Evolutionary conservation across 2,329 filamentous ascomycete genomes (phyloP).

Genomic region (Plectosphaerella plurivora): DNA sequence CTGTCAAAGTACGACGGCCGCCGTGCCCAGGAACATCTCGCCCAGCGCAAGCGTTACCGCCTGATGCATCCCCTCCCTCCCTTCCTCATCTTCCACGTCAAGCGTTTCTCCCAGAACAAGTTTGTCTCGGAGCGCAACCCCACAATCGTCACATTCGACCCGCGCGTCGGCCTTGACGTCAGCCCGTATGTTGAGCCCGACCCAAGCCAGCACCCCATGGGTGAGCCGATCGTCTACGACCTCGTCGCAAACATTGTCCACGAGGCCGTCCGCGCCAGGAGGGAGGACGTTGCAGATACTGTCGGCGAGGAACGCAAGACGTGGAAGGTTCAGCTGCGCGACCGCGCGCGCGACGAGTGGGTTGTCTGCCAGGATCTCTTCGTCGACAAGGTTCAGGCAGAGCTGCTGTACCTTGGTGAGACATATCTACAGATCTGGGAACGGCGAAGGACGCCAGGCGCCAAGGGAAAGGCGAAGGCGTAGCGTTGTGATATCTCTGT

Average conservation of each 20-base stretch:
- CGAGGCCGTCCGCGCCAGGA: constrained; percentile 68
- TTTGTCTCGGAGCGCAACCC: constrained; percentile 95
- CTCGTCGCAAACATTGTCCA: constrained; percentile 92
- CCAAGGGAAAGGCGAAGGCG: constrained; percentile 28
- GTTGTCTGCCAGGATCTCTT: constrained; percentile 90
- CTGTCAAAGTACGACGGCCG: constrained; percentile 91
- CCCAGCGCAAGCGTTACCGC: constrained; percentile 83
- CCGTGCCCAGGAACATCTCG: constrained; percentile 80
- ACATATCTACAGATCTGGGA: constrained; percentile 98
- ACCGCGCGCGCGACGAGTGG: constrained; percentile 82
- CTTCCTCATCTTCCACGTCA: constrained; percentile 90
- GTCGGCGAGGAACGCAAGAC: constrained; percentile 75
- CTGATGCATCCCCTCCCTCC: constrained; percentile 87
- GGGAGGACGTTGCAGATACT: constrained; percentile 81
- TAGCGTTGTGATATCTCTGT: neutral
- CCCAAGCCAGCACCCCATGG: constrained; percentile 61
- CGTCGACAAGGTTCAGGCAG: constrained; percentile 82
- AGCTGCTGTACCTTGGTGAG: constrained; percentile 89
- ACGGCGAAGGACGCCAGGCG: constrained; percentile 56
- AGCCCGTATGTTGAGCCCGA: constrained; percentile 88
- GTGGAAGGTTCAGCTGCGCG: constrained; percentile 88
- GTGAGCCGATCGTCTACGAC: constrained; percentile 90
- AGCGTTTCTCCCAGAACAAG: constrained; percentile 94
- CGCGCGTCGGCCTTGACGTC: constrained; percentile 70
- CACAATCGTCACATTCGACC: constrained; percentile 95